These are phyloP conservation scores for Boletus sp. DNA, from an alignment of 768 basidiomycete species.

Conservation along the genomic window DNA sequence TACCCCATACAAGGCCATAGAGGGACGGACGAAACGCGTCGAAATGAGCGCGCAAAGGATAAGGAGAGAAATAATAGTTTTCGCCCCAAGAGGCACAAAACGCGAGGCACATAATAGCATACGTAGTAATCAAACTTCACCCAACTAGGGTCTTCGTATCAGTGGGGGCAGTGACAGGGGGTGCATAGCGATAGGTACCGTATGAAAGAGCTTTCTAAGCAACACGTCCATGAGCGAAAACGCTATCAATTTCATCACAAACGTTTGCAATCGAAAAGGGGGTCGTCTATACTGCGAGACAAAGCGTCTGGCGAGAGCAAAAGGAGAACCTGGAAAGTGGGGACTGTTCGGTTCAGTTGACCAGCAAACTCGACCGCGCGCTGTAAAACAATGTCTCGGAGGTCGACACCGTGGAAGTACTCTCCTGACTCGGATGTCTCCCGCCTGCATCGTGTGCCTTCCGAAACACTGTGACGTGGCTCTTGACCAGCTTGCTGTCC, in stretches of 20 bases:
- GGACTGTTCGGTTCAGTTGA: not conserved
- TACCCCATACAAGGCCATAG: too few relatives aligned
- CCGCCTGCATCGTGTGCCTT: slow-evolving; percentile 1
- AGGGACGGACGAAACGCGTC: too few relatives aligned
- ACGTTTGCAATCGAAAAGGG: not conserved
- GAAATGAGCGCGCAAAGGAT: not conserved
- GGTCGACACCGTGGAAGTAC: slow-evolving; percentile 23
- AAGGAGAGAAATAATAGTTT: not conserved
- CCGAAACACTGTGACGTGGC: slow-evolving; percentile 10
- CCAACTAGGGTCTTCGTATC: not conserved
- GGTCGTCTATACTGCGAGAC: not conserved
- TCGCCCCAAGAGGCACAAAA: not conserved
- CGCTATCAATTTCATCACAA: slow-evolving; percentile 1
- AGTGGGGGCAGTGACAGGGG: not conserved
- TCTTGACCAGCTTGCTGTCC: slow-evolving; percentile 7
- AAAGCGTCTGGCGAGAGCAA: not conserved
- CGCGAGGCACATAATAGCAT: not conserved
- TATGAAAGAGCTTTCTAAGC: not conserved
- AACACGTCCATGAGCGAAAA: not conserved
- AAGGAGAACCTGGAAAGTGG: not conserved
- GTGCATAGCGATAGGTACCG: slow-evolving; percentile 4
- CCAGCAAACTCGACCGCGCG: slow-evolving; percentile 28
- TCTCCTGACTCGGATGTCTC: slow-evolving; percentile 28
- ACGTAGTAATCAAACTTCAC: not conserved
- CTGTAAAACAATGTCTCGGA: slow-evolving; percentile 29